A percentile compares a stretch with the other conserved stretches of the same genome.
phyloP scores from a whole-genome alignment of 306 rosid genomes.

The Fragaria ananassa region DNA sequence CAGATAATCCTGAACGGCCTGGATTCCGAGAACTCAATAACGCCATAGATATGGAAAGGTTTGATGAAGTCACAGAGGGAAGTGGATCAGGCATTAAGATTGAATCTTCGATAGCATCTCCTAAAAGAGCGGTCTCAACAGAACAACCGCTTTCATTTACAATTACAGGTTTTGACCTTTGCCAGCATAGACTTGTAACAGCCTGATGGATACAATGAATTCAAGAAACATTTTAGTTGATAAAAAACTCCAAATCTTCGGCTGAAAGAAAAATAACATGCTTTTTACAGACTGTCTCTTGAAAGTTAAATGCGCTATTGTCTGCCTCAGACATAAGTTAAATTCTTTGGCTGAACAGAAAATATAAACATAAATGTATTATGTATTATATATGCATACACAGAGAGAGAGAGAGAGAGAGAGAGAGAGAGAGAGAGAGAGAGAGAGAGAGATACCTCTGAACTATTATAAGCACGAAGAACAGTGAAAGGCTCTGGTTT shows the following conservation, averaged over 20 bases:
- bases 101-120: constrained; percentile 89
- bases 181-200: constrained; percentile 96
- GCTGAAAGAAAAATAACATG: constrained; percentile 8
- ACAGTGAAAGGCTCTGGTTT: constrained; percentile 88
- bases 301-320: not conserved
- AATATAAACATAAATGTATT: no score
- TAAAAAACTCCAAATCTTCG: not conserved
- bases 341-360: not conserved
- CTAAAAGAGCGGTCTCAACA: constrained; percentile 78
- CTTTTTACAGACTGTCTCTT: constrained; percentile 1
- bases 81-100: constrained; percentile 98
- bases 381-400: not conserved
- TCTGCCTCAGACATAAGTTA: not conserved
- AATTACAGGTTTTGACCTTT: constrained; percentile 87
- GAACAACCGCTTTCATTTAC: constrained; percentile 78
- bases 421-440: not conserved
- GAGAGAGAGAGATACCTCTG: constrained; percentile 37
- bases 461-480: constrained; percentile 76
- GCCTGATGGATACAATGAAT: constrained; percentile 54
- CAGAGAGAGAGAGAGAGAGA: not conserved
- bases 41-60: constrained; percentile 49
- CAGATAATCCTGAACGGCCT: constrained; percentile 53
- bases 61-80: constrained; percentile 77
- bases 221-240: not conserved
- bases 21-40: constrained; percentile 61